Base-by-base conservation (phyloP, 1,284 basidiomycete genomes). In the Boletus austroedulis region DNA sequence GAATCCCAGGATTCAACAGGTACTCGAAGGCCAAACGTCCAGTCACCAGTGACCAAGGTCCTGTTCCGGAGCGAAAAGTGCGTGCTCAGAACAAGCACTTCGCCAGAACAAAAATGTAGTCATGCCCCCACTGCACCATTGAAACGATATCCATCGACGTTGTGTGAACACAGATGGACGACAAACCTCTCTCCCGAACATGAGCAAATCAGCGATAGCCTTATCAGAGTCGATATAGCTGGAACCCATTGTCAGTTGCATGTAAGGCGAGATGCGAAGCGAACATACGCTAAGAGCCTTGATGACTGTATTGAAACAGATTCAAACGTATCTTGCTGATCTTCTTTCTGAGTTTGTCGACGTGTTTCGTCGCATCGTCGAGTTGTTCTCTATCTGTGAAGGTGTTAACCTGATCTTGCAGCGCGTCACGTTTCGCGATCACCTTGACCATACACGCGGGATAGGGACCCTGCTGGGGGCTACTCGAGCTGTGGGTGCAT, bases 261-360 rank as follows among this genome's bases (percentile, higher is more conserved):
- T 28, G 50, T 2, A 31, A 57, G 43, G 34, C 21, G 0, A 12
- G 10, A 26, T 0, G 2, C 0, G 21, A 57, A 38, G 15, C 23
- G n/a, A 40, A 78, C 81, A 62, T 67, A 90, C 79, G 91, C 94
- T 66, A 94, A 54, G 90, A 90, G 31, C 93, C 92, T 75, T 96
- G 94, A 73, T 96, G 94, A 53, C 92, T 92, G 78, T 97, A 98
- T 63, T 89, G 84, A 86, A 97, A 98, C 15, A 93, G 92, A 60
- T 87, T 80, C 57, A 90, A 69, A 74, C 92, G 75, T 87, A 85
- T 72, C 84, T 88, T 72, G 83, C 78, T 36, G 85, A 64, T 45
- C 78, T n/a, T n/a, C n/a, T n/a, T n/a, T n/a, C n/a, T 76, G 58
- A 85, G 65, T 45, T 78, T 76, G 58, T 80, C 81, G 31, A 77